Conservation (phyloP, 768 basidiomycete species). For the Agaricus sinodeliciosus region DNA sequence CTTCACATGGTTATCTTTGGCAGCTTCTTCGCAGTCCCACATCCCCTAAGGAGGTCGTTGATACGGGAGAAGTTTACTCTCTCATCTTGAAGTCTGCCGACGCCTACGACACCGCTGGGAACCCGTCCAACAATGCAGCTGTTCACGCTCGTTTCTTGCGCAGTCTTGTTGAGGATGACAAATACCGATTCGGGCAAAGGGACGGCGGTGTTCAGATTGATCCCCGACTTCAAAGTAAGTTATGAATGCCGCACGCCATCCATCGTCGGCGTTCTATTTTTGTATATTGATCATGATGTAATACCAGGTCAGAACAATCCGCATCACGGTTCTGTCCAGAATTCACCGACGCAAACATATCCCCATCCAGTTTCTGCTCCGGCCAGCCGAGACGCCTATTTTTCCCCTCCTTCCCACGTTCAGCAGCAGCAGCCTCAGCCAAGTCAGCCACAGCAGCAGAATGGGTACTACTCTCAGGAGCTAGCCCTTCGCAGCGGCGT, state of each 20-base stretch:
- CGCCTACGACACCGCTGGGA: constrained; percentile 70
- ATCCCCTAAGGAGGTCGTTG: constrained; percentile 49
- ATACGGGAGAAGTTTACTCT: constrained; percentile 57
- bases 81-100: constrained; percentile 67
- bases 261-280: constrained; percentile 8
- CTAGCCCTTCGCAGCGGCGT: constrained; percentile 1
- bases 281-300: background rate
- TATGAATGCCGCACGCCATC: constrained; percentile 17
- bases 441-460: constrained; percentile 15
- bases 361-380: constrained; percentile 24
- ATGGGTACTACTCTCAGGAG: constrained; percentile 17
- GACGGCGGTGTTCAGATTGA: constrained; percentile 43
- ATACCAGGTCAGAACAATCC: constrained; percentile 18
- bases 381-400: constrained; percentile 23
- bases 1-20: constrained; percentile 7
- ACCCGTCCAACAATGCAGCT: constrained; percentile 57
- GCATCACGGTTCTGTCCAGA: constrained; percentile 18
- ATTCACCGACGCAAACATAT: constrained; percentile 27
- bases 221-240: constrained; percentile 45
- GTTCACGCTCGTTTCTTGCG: constrained; percentile 78
- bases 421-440: constrained; percentile 28
- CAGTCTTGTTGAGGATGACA: constrained; percentile 59
- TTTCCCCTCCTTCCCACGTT: constrained; percentile 42
- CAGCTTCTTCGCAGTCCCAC: constrained; percentile 68
- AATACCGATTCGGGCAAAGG: constrained; percentile 43